phyloP scores from a whole-genome alignment of 2,329 filamentous ascomycete genomes.

The Pseudogymnoascus sp. region DNA sequence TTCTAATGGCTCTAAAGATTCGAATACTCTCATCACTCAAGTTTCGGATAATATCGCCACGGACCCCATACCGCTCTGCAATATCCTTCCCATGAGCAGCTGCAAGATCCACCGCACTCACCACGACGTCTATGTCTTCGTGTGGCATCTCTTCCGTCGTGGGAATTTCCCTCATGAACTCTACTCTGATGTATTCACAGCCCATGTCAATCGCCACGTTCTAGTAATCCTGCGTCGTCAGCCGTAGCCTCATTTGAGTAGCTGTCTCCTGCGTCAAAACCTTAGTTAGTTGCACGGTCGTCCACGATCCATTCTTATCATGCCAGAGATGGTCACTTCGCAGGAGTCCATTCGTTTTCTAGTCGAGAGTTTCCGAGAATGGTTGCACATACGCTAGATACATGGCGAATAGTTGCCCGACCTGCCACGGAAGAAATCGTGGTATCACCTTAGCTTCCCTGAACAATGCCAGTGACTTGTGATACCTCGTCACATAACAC shows the following conservation, averaged over 20 bases:
- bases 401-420: neutral
- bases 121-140: neutral
- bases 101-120: neutral
- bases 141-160: neutral
- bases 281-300: neutral
- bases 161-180: no score
- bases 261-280: neutral
- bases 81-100: neutral
- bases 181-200: neutral
- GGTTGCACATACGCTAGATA: slow-evolving; percentile 1
- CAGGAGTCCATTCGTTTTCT: neutral
- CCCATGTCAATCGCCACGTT: neutral
- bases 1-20: neutral
- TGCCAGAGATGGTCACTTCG: neutral
- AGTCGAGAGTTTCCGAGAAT: neutral
- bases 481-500: neutral
- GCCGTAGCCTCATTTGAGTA: neutral
- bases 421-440: neutral
- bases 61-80: neutral
- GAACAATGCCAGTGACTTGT: neutral
- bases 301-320: neutral
- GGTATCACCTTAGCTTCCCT: neutral
- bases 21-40: neutral
- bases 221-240: neutral
- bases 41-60: neutral